A percentile compares a stretch with the other conserved stretches of the same genome.
phyloP scores from a whole-genome alignment of 2,329 filamentous ascomycete species.

The Rugonectria rugulosa region DNA sequence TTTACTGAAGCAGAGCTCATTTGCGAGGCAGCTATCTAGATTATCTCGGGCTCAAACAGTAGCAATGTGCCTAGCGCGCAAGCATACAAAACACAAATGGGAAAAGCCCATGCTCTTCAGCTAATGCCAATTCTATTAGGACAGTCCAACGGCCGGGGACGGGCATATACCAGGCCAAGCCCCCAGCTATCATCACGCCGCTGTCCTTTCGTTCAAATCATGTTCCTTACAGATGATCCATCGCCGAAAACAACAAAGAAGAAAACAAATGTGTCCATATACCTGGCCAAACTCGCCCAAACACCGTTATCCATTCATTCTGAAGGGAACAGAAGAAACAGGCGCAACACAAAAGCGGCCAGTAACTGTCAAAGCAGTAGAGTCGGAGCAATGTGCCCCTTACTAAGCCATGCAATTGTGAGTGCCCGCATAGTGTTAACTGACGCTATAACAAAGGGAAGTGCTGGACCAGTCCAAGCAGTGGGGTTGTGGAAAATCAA shows the following conservation, averaged over 20 bases:
- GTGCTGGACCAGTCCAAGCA: conserved; percentile 14
- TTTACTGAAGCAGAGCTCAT: too few relatives aligned
- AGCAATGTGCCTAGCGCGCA: conserved; percentile 36
- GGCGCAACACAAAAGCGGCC: conserved; percentile 13
- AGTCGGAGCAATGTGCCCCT: too few relatives aligned
- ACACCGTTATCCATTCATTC: conserved; percentile 32
- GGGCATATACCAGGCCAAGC: neutral
- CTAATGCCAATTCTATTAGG: conserved; percentile 21
- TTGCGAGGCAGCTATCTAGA: conserved; percentile 10
- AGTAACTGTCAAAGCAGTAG: too few relatives aligned
- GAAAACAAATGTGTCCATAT: too few relatives aligned
- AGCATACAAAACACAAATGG: conserved; percentile 4
- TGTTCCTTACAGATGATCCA: conserved; percentile 16
- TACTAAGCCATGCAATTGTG: conserved; percentile 26
- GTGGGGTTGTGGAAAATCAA: conserved; percentile 12
- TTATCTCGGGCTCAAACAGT: conserved; percentile 14
- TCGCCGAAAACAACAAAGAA: too few relatives aligned
- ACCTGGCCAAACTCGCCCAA: conserved; percentile 33
- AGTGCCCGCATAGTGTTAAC: conserved; percentile 13
- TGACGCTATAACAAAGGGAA: conserved; percentile 19
- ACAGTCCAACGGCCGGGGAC: conserved; percentile 10
- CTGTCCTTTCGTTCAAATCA: conserved; percentile 14
- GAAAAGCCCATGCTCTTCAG: conserved; percentile 15
- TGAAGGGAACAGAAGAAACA: conserved; percentile 23
- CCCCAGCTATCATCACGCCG: conserved; percentile 3